These are phyloP conservation scores for Filobasidium floriforme DNA, from an alignment of 768 basidiomycete genomes.

Conservation along the genomic window DNA sequence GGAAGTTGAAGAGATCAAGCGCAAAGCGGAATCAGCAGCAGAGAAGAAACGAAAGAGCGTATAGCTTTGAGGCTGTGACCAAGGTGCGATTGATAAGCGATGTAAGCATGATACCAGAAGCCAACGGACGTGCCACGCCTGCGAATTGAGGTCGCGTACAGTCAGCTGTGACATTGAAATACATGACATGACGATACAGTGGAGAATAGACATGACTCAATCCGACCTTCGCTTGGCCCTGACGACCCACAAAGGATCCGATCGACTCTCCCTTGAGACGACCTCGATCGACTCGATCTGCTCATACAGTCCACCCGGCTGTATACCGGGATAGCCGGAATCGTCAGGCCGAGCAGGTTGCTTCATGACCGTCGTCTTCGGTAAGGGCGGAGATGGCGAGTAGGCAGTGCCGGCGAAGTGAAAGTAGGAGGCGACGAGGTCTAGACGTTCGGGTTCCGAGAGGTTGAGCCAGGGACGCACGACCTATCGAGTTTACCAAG, in stretches of 20 bases:
- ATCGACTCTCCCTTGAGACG: constrained; percentile 12
- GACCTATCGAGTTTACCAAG: constrained; percentile 11
- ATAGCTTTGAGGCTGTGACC: no score
- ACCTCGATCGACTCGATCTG: constrained; percentile 10
- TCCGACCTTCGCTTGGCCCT: constrained; percentile 14
- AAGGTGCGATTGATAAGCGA: no score
- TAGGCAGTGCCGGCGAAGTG: constrained; percentile 25
- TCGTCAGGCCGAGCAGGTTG: constrained; percentile 10
- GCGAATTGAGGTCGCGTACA: no score
- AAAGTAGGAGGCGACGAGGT: constrained; percentile 30
- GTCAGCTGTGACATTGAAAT: no score
- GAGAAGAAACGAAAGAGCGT: no score
- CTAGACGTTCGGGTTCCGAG: constrained; percentile 25
- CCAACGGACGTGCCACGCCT: no score
- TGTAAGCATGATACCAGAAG: no score
- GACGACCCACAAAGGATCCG: constrained; percentile 32
- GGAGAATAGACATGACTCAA: neutral
- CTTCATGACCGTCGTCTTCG: constrained; percentile 22
- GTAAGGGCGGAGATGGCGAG: constrained; percentile 7
- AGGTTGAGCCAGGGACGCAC: constrained; percentile 27
- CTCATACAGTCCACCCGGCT: constrained; percentile 10
- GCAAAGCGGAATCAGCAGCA: neutral
- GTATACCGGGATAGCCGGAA: neutral
- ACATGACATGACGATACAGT: no score
- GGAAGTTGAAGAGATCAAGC: neutral